Conservation (phyloP, 352 stramenopile genomes). For the Elongisporangium undulatum region DNA sequence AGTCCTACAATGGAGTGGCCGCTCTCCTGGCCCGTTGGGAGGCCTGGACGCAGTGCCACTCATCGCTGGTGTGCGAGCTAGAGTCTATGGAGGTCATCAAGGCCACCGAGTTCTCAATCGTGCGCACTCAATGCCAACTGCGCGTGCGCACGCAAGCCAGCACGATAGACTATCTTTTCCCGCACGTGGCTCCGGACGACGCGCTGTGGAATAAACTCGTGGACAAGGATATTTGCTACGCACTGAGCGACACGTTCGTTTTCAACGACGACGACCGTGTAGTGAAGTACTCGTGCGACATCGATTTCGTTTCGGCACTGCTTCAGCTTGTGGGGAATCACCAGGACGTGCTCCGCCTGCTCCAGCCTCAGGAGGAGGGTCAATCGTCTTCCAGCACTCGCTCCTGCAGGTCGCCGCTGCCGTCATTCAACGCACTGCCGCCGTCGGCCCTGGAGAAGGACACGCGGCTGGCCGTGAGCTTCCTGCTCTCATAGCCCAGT, state of each 20-base stretch:
- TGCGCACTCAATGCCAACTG: conserved; percentile 29
- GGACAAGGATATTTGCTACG: conserved; percentile 31
- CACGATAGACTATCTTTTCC: conserved; percentile 38
- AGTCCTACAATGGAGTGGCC: conserved; percentile 20
- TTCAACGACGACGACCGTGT: conserved; percentile 31
- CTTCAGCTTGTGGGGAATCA: conserved; percentile 24
- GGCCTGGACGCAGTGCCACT: conserved; percentile 35
- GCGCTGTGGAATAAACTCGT: conserved; percentile 21
- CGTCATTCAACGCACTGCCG: neutral
- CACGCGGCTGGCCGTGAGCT: neutral
- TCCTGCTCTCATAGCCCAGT: neutral
- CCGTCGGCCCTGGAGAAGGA: neutral
- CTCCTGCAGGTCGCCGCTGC: neutral
- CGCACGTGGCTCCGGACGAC: conserved; percentile 20
- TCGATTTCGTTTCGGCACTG: conserved; percentile 32
- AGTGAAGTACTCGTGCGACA: conserved; percentile 39
- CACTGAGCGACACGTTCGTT: conserved; percentile 39
- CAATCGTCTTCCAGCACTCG: neutral
- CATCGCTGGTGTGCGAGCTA: conserved; percentile 26
- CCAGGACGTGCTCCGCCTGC: conserved; percentile 28
- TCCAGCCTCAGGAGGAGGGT: conserved; percentile 4
- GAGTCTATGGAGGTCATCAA: conserved; percentile 32
- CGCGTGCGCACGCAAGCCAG: conserved; percentile 27
- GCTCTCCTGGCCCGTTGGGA: conserved; percentile 34
- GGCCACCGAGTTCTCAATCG: conserved; percentile 20